Conservation (phyloP, 495 filamentous ascomycete genomes). For the Amniculicola lignicola region DNA sequence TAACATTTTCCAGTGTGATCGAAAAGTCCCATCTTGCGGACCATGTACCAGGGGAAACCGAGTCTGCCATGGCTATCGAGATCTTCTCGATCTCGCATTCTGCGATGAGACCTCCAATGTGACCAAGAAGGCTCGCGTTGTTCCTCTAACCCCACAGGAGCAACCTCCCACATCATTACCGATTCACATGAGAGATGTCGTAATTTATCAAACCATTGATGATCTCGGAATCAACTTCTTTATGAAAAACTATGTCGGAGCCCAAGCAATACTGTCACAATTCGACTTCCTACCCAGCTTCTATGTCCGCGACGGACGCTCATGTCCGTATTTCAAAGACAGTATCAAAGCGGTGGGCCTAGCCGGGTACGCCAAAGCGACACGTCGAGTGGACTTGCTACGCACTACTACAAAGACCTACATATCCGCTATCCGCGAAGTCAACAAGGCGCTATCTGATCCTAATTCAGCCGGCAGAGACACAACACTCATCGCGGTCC, state of each 20-base stretch:
- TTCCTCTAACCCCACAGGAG: not conserved
- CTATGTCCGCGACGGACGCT: conserved; percentile 3
- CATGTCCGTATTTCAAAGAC: not conserved
- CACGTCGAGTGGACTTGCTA: not conserved
- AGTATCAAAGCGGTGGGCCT: conserved; percentile 23
- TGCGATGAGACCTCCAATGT: conserved; percentile 25
- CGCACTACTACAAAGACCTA: conserved; percentile 8
- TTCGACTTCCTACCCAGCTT: conserved; percentile 21
- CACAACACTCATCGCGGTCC: conserved; percentile 19
- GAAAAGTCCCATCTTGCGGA: conserved; percentile 16
- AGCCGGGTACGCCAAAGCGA: conserved; percentile 13
- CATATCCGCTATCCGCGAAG: conserved; percentile 10
- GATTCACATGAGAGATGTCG: not conserved
- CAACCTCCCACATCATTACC: no score
- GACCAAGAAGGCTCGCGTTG: conserved; percentile 4
- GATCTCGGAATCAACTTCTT: conserved; percentile 25
- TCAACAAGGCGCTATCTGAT: conserved; percentile 8
- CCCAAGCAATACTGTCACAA: conserved; percentile 2
- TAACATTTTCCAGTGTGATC: conserved; percentile 24
- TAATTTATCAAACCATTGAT: conserved; percentile 8
- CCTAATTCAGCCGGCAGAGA: conserved; percentile 3
- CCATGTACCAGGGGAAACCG: conserved; percentile 21
- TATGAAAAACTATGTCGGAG: conserved; percentile 17
- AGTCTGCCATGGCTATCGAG: conserved; percentile 24
- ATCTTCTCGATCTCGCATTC: conserved; percentile 25